Percentiles rank a stretch among this genome's conserved stretches.
phyloP scores from a whole-genome alignment of 129 eudicot genomes.

The Apium graveolens region DNA sequence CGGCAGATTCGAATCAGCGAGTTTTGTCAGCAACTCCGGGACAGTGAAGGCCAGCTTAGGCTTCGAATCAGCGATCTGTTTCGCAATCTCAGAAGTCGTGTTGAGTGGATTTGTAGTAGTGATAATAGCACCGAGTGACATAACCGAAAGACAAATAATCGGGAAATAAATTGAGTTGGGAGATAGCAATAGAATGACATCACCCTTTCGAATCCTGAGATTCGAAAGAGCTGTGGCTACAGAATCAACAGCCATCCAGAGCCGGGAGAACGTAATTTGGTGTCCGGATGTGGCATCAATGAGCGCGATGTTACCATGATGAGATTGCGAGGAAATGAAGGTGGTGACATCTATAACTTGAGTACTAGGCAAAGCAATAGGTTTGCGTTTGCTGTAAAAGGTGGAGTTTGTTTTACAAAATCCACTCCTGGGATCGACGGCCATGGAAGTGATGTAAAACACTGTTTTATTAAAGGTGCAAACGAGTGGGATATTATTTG shows the following conservation, averaged over 20 bases:
- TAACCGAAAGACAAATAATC: constrained; percentile 70
- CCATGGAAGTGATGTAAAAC: constrained; percentile 13
- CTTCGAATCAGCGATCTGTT: constrained; percentile 74
- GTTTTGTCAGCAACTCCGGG: constrained; percentile 45
- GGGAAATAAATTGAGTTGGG: constrained; percentile 93
- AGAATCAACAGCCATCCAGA: constrained; percentile 73
- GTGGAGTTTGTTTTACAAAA: constrained; percentile 57
- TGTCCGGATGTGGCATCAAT: constrained; percentile 87
- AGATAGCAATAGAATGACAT: constrained; percentile 69
- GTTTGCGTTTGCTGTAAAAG: constrained; percentile 81
- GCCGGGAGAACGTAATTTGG: constrained; percentile 47
- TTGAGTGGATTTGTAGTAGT: constrained; percentile 91
- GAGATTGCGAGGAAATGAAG: constrained; percentile 88
- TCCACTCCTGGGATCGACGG: constrained; percentile 48
- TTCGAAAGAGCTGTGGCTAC: constrained; percentile 55
- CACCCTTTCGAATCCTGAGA: constrained; percentile 58
- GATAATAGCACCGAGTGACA: constrained; percentile 89
- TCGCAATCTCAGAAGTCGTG: constrained; percentile 54
- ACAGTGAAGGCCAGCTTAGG: constrained; percentile 70
- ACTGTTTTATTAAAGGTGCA: constrained; percentile 14
- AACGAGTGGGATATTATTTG: background rate
- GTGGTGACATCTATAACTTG: constrained; percentile 60
- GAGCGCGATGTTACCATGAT: constrained; percentile 61
- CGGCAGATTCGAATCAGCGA: constrained; percentile 46
- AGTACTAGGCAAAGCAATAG: constrained; percentile 53